A percentile compares a stretch with the other conserved stretches of the same genome.
Evolutionary conservation across 2,329 filamentous ascomycete species (phyloP).

Genomic region (Hansfordia pulvinata): DNA sequence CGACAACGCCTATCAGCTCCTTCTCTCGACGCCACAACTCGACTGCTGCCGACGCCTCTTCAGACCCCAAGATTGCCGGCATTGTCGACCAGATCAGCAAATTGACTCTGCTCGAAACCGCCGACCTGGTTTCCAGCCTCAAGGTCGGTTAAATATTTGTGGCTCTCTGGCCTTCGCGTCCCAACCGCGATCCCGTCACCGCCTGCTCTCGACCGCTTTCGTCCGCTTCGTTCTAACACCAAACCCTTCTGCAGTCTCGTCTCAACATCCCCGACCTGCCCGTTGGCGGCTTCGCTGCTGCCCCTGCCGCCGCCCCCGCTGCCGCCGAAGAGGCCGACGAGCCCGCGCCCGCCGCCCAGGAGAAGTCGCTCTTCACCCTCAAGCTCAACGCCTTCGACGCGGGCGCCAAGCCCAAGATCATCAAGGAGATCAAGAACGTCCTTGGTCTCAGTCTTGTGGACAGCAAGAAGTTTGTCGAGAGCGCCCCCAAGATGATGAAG

Average conservation of each 20-base stretch:
- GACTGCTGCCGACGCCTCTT: slow-evolving; percentile 52
- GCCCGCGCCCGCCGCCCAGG: slow-evolving; percentile 75
- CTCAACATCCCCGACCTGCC: slow-evolving; percentile 98
- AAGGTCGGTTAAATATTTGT: no score
- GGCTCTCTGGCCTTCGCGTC: no score
- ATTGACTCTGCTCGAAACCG: slow-evolving; percentile 94
- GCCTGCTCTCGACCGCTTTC: no score
- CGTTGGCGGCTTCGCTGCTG: slow-evolving; percentile 76
- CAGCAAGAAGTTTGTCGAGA: slow-evolving; percentile 99
- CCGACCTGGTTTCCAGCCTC: slow-evolving; percentile 83
- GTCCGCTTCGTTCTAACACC: no score
- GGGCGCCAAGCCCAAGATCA: slow-evolving; percentile 89
- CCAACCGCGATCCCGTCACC: no score
- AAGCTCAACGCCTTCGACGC: slow-evolving; percentile 88
- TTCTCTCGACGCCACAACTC: slow-evolving; percentile 73
- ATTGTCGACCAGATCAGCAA: slow-evolving; percentile 99
- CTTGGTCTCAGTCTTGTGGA: slow-evolving; percentile 92
- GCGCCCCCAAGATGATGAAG: slow-evolving; percentile 96
- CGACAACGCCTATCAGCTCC: slow-evolving; percentile 27
- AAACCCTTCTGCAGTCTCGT: slow-evolving; percentile 48
- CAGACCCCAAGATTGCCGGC: slow-evolving; percentile 79
- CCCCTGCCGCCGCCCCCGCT: slow-evolving; percentile 43
- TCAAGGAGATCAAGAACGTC: slow-evolving; percentile 98
- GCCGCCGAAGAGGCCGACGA: slow-evolving; percentile 74
- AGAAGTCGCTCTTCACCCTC: slow-evolving; percentile 94